Evolutionary conservation across 306 rosid species (phyloP).

Genomic region (Sechiopsis laciniata): DNA sequence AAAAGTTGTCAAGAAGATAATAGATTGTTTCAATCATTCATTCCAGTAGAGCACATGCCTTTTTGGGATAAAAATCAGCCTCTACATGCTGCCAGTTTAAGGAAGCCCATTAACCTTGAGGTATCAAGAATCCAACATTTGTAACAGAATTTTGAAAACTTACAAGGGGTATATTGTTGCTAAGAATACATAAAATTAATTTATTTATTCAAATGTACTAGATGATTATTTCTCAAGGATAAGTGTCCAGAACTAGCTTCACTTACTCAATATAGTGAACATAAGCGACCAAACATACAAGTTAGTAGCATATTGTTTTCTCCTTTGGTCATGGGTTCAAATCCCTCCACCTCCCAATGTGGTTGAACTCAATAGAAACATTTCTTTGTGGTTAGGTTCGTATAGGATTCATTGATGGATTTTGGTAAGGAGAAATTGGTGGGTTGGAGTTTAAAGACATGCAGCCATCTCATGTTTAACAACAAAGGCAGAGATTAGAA

Average conservation of each 20-base stretch:
- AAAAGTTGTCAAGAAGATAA: too few species aligned
- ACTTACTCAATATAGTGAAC: not conserved
- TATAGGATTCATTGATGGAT: not conserved
- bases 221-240: not conserved
- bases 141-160: not conserved
- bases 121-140: not conserved
- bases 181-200: not conserved
- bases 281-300: not conserved
- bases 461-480: not conserved
- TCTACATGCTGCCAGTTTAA: not conserved
- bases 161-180: not conserved
- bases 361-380: too few species aligned
- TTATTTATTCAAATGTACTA: not conserved
- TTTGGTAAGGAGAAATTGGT: not conserved
- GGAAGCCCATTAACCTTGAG: not conserved
- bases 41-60: too few species aligned
- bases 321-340: not conserved
- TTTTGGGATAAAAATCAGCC: not conserved
- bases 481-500: not conserved
- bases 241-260: not conserved
- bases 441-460: slow-evolving; percentile 7
- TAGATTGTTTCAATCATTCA: too few species aligned
- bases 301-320: not conserved
- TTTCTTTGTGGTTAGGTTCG: not conserved
- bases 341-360: too few species aligned